Evolutionary conservation across 176 grass and related monocot species (phyloP), one percentile per base, ranked within the genome.

Genomic region (Avena insularis): DNA sequence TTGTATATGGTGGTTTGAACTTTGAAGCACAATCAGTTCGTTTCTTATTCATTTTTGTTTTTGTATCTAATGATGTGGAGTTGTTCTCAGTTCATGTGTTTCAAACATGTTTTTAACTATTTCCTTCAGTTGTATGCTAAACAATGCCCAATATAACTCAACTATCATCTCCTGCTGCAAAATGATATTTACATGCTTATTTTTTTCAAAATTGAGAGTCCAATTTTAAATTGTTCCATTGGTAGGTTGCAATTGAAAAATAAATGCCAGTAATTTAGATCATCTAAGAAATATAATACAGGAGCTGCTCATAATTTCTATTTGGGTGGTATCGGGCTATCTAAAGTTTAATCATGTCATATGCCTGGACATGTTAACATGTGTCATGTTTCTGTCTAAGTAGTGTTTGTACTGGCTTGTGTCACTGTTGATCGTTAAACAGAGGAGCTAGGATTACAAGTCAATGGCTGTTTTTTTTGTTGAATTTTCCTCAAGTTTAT

Each of bases 1-100:
- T 76, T 87, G 21, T 89, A 70, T 86, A 81, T 86, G 58, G 53
- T 86, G 79, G 59, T 86, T 75, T 83, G 48, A 17, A 63, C 50
- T 86, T 80, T 83, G 66, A 25, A 63, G 74, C 58, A 59, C 9
- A 48, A 11, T 69, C 68, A 2, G 12, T 75, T 86, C 1, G 5
- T 75, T 53, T 50, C 10, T 82, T 45, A n/a, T 81, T 88, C n/a
- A 19, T 54, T 85, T 80, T 59, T 3, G 5, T 8, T 79, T 58
- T 19, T 79, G 25, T 74, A 74, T 64, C 33, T 72, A 0, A 36
- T 86, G 57, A 45, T 51, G 12, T 79, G 19, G 21, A 73, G 15
- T n/a, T 29, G 11, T 46, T 67, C 49, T 80, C 62, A 9, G 56
- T 91, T 84, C 14, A 75, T 67, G 13, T 84, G 36, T 72, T 51